Percentiles rank a stretch among this genome's conserved stretches.
Evolutionary conservation across 2,329 filamentous ascomycete genomes (phyloP).

Genomic region (Penicillium sp.): DNA sequence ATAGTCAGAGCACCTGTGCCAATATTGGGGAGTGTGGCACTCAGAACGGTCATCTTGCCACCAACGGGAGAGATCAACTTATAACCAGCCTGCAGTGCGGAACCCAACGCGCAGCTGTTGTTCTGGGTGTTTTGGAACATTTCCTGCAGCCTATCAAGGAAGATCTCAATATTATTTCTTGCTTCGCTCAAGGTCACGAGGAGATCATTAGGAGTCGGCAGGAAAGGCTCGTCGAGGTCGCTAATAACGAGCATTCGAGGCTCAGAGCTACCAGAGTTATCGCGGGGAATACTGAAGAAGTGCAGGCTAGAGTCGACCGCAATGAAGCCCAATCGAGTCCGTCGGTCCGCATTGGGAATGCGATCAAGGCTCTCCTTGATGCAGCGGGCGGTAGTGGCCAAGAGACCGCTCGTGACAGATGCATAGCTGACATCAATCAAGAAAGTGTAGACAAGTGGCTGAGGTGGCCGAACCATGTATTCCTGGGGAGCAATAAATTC

Average conservation of each 20-base stretch:
- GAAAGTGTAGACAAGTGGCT: slow-evolving; percentile 94
- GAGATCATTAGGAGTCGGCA: slow-evolving; percentile 90
- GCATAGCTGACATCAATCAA: slow-evolving; percentile 92
- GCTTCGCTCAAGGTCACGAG: slow-evolving; percentile 88
- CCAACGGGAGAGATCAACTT: slow-evolving; percentile 94
- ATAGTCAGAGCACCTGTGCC: slow-evolving; percentile 89
- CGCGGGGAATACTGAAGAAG: slow-evolving; percentile 93
- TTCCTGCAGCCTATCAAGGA: slow-evolving; percentile 85
- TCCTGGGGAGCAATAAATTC: slow-evolving; percentile 98
- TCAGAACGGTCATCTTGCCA: slow-evolving; percentile 92
- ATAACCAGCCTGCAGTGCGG: slow-evolving; percentile 87
- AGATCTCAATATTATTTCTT: slow-evolving; percentile 86
- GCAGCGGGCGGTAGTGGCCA: slow-evolving; percentile 89
- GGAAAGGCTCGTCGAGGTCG: slow-evolving; percentile 93
- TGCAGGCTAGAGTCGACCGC: slow-evolving; percentile 93
- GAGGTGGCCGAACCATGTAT: slow-evolving; percentile 98
- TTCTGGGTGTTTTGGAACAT: slow-evolving; percentile 98
- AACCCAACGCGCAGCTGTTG: slow-evolving; percentile 90
- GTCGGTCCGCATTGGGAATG: slow-evolving; percentile 96
- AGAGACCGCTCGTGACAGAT: slow-evolving; percentile 83
- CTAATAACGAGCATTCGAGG: slow-evolving; percentile 92
- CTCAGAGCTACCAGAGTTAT: slow-evolving; percentile 81
- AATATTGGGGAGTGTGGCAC: slow-evolving; percentile 85
- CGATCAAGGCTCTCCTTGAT: slow-evolving; percentile 93
- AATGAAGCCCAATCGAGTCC: slow-evolving; percentile 91